Conservation (phyloP, 2,329 filamentous ascomycete genomes). For the Venturia oleaginea region DNA sequence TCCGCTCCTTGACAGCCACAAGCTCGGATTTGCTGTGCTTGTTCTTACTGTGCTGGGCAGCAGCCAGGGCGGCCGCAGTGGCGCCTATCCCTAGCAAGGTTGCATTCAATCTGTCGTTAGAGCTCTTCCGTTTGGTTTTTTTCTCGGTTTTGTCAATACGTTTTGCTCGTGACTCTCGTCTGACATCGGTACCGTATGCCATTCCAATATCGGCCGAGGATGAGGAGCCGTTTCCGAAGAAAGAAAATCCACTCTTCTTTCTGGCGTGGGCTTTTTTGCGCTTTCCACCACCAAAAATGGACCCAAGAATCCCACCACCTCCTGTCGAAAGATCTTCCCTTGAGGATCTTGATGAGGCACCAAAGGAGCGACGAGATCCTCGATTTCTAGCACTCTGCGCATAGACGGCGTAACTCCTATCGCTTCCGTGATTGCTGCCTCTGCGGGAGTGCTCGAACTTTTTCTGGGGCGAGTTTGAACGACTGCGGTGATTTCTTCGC, state of each 20-base stretch:
- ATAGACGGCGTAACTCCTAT: constrained; percentile 18
- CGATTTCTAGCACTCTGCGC: not conserved
- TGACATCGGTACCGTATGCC: constrained; percentile 33
- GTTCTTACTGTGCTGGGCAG: constrained; percentile 27
- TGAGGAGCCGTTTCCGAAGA: constrained; percentile 38
- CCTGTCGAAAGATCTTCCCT: constrained; percentile 22
- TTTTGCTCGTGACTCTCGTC: constrained; percentile 1
- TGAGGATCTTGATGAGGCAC: constrained; percentile 9
- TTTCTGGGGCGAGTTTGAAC: constrained; percentile 28
- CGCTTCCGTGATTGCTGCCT: constrained; percentile 24
- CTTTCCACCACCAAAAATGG: constrained; percentile 32
- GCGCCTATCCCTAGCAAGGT: constrained; percentile 38
- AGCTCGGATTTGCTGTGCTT: constrained; percentile 23
- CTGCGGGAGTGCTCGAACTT: constrained; percentile 23
- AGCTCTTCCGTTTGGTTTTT: constrained; percentile 28
- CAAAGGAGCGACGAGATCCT: constrained; percentile 7
- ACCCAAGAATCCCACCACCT: constrained; percentile 41
- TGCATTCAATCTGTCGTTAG: constrained; percentile 37
- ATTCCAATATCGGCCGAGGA: constrained; percentile 35
- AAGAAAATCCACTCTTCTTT: constrained; percentile 39
- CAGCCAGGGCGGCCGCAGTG: constrained; percentile 40
- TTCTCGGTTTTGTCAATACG: constrained; percentile 16
- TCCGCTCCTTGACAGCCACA: constrained; percentile 26
- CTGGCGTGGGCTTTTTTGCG: constrained; percentile 22
- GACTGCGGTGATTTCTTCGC: constrained; percentile 24